Conservation (phyloP, 2,329 filamentous ascomycete genomes). For the Aaosphaeria pasadenensis region DNA sequence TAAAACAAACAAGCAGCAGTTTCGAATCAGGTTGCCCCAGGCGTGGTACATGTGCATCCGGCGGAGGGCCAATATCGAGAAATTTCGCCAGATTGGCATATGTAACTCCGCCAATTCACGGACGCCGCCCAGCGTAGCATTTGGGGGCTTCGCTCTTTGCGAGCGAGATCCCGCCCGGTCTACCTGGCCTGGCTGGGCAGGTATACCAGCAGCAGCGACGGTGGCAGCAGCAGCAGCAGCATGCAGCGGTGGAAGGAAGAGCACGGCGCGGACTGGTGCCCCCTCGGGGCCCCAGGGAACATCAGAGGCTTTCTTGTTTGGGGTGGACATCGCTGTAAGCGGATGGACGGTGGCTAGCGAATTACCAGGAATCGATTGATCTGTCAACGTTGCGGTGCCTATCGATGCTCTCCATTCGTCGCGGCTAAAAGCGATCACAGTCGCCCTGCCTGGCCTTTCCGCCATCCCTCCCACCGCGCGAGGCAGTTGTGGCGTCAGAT, state of each 20-base stretch:
- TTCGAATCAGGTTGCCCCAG: slow-evolving; percentile 25
- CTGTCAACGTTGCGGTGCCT: slow-evolving; percentile 3
- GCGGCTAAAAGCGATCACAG: slow-evolving; percentile 7
- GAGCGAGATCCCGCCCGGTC: not conserved
- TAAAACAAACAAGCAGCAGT: slow-evolving; percentile 33
- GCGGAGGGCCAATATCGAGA: slow-evolving; percentile 28
- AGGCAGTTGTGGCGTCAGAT: slow-evolving; percentile 1
- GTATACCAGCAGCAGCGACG: too few species aligned
- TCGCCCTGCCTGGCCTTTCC: not conserved
- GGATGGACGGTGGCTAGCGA: too few species aligned
- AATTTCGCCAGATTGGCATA: slow-evolving; percentile 28
- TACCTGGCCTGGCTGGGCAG: not conserved
- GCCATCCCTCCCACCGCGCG: not conserved
- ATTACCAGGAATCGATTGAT: not conserved
- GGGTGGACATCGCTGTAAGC: too few species aligned
- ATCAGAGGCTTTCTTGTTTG: too few species aligned
- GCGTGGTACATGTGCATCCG: slow-evolving; percentile 30
- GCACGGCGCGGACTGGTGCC: not conserved
- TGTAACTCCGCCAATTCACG: slow-evolving; percentile 13
- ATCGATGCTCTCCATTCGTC: slow-evolving; percentile 3
- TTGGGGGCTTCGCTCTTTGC: not conserved
- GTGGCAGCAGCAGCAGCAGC: not conserved
- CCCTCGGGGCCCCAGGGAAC: too few species aligned
- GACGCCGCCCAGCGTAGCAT: not conserved
- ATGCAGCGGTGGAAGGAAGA: not conserved